Base-by-base conservation (phyloP, 2,329 filamentous ascomycete genomes). In the Teratosphaeria nubilosa region DNA sequence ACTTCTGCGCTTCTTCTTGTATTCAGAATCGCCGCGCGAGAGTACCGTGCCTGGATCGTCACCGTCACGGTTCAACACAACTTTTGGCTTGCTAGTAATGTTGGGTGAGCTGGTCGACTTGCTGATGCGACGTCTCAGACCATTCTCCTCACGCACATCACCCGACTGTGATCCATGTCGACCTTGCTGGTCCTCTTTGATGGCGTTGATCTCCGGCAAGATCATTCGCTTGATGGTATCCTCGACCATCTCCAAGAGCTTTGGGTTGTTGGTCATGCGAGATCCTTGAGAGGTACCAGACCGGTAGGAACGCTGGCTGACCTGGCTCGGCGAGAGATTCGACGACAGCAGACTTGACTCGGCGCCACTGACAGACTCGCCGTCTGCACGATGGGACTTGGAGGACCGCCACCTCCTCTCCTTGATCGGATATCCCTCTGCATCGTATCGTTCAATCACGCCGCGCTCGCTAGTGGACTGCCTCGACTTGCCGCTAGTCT, bases 261-360 rank as follows among this genome's bases (percentile, higher is more conserved):
- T 94, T 0, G 91, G 91, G 68, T 96, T 96, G 74, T 95, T 95
- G 71, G 95, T 89, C 74, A 95, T 88, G 0, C 89, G 92, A 2
- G 90, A 89, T 1, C 74, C 73, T 59, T 81, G 81, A 20, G 81
- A 82, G 6, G 77, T 78, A 37, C 80, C 80, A 31, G 83, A 85
- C 41, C 77, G 77, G 63, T 82, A 80, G 9, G 85, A 87, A 60
- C 81, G 78, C 56, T 79, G 78, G 20, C 41, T 48, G 41, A 48
- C 41, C 20, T 48, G 41, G 64, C 81, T 82, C 11, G 76, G 71
- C 59, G 76, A 78, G 57, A 82, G 69, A 63, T 80, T 79, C 51
- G 81, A 85, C 58, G 81, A 86, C 50, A 85, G 72, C 50, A 85
- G 69, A 65, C 84, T 87, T 25, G 84, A 86, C 62, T 86, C 85